These are phyloP conservation scores for Fusarium brachygibbosum DNA, from an alignment of 2,329 filamentous ascomycete species.

Conservation along the genomic window DNA sequence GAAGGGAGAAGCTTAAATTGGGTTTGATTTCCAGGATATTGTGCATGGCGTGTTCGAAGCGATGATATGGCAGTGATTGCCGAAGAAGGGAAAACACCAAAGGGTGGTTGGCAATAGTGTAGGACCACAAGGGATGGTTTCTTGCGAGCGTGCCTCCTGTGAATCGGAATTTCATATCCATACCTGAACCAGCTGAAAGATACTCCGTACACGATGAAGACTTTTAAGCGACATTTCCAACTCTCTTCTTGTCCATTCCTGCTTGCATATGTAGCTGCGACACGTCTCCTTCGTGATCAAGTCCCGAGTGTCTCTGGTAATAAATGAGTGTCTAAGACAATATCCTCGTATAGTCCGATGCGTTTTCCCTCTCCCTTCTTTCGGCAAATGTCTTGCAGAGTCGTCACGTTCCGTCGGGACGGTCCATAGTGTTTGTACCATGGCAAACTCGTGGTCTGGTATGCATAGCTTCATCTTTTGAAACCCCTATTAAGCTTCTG, in stretches of 20 bases:
- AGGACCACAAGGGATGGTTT: conserved; percentile 5
- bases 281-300: background rate
- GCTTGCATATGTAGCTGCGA: background rate
- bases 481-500: conserved; percentile 3
- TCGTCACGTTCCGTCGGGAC: conserved; percentile 35
- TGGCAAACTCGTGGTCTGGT: conserved; percentile 5
- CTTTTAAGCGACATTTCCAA: background rate
- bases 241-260: conserved; percentile 7
- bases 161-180: conserved; percentile 3
- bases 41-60: conserved; percentile 3
- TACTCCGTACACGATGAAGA: background rate
- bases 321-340: conserved; percentile 26
- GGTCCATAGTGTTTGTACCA: conserved; percentile 20
- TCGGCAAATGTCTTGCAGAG: conserved; percentile 20
- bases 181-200: conserved; percentile 15
- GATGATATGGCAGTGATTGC: background rate
- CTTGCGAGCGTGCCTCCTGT: background rate
- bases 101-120: background rate
- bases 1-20: conserved; percentile 6
- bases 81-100: conserved; percentile 25
- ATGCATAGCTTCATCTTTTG: conserved; percentile 11
- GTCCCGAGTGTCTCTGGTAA: background rate
- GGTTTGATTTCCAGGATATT: conserved; percentile 2
- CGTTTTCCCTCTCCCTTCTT: conserved; percentile 26
- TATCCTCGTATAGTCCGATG: background rate